These are phyloP conservation scores for Saccharomyces eubayanus DNA, from an alignment of 805 yeast genomes.

Conservation along the genomic window DNA sequence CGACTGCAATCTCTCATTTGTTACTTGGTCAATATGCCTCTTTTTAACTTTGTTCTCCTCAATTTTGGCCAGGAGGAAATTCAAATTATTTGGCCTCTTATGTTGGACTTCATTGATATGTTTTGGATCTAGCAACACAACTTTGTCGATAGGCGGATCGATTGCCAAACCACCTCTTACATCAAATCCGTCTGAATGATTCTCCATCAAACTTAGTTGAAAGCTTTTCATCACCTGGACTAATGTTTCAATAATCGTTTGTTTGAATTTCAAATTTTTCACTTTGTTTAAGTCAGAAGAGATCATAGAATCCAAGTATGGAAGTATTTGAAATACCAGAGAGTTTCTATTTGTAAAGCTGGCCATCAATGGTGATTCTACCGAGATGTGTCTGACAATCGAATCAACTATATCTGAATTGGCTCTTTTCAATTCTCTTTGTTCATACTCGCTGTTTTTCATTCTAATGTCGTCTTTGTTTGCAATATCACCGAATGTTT, in stretches of 20 bases:
- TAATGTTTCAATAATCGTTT: conserved; percentile 30
- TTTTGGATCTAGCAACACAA: conserved; percentile 21
- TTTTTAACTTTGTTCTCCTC: conserved; percentile 29
- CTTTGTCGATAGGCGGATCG: conserved; percentile 25
- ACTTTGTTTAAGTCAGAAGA: conserved; percentile 19
- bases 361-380: conserved; percentile 7
- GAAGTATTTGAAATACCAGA: conserved; percentile 29
- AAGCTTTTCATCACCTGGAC: conserved; percentile 34
- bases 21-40: conserved; percentile 24
- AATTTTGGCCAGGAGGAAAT: conserved; percentile 22
- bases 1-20: conserved; percentile 10
- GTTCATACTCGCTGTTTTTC: conserved; percentile 27
- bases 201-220: conserved; percentile 34
- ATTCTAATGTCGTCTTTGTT: conserved; percentile 31
- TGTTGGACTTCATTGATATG: conserved; percentile 16
- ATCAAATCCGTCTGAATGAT: conserved; percentile 23
- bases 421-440: conserved; percentile 22
- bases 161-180: conserved; percentile 13
- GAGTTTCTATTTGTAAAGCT: conserved; percentile 15
- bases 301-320: conserved; percentile 29
- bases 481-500: conserved; percentile 53
- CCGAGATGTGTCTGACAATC: conserved; percentile 13
- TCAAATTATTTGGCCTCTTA: conserved; percentile 20
- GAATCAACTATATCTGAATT: conserved; percentile 27
- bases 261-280: conserved; percentile 21